Evolutionary conservation across 305 asterid genomes (phyloP), one percentile per base, ranked within the genome.

Genomic region (Ajuga reptans): DNA sequence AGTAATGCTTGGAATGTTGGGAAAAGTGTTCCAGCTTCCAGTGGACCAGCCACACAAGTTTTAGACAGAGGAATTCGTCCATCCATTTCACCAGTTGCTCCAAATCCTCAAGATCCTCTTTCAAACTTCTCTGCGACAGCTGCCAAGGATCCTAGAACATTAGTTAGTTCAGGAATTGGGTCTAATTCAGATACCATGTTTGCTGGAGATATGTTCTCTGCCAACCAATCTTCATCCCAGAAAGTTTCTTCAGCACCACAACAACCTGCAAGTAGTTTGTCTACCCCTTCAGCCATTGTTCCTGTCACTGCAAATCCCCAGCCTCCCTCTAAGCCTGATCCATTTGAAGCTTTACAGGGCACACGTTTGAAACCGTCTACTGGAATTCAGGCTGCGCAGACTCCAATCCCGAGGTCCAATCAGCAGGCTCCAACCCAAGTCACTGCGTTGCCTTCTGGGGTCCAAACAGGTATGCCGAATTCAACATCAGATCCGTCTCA

Each of bases 331-430:
- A 83, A 79, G 72, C 77, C 86, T 14, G 95, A 87, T 52, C 96
- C 96, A 24, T 89, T 90, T 72, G 88, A 83, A 74, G 89, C 82
- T 56, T 75, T 90, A n/a, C 88, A 81, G 72, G 85, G 87, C 84
- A 82, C 87, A 80, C 71, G 81, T 53, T 43, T 73, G 43, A 83
- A 81, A 67, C 82, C 87, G 53, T 84, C 97, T 50, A 55, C 79
- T 10, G 85, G 80, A 43, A 50, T 62, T 77, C 93, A 83, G 72
- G 83, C 80, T 39, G 81, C 80, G 33, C 91, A 68, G 76, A 56
- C 82, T 10, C 83, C 80, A 31, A 76, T 73, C 61, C 84, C 90
- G 12, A 84, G 83, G 76, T 66, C 86, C 62, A 90, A 75, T 77
- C 89, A 82, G 52, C 96, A 84, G 72, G 72, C 71, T 77, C 81